Evolutionary conservation across 148 eudicot genomes (phyloP).

Genomic region (Persicaria maculosa): DNA sequence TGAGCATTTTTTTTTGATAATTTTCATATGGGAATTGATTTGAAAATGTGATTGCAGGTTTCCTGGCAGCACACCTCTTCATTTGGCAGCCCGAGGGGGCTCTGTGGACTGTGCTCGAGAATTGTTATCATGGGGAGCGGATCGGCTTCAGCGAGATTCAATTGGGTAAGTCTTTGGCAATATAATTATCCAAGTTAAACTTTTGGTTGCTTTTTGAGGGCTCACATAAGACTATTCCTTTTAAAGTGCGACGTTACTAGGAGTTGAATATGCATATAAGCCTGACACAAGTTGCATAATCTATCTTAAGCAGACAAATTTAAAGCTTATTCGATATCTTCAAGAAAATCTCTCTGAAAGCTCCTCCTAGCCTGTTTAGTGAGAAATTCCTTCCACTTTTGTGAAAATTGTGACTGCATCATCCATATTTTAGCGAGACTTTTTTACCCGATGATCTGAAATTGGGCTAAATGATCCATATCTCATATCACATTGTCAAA

Average conservation of each 20-base stretch:
- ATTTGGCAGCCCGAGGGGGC: constrained; percentile 26
- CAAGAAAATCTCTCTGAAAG: background rate
- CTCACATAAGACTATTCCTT: background rate
- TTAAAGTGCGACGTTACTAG: no score
- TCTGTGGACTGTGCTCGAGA: constrained; percentile 28
- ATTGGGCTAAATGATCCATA: background rate
- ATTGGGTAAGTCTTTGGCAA: constrained; percentile 17
- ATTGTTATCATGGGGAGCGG: constrained; percentile 26
- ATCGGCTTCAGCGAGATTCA: constrained; percentile 20
- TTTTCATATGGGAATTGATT: background rate
- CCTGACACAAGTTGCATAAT: background rate
- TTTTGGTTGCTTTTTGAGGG: background rate
- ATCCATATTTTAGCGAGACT: background rate
- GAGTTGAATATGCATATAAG: background rate
- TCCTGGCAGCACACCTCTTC: constrained; percentile 23
- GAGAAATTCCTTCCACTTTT: background rate
- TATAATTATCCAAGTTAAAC: background rate
- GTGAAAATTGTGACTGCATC: background rate
- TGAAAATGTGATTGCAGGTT: constrained; percentile 17
- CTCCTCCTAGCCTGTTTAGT: background rate
- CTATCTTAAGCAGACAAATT: background rate
- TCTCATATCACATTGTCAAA: background rate
- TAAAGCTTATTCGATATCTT: no score
- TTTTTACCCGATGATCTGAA: background rate
- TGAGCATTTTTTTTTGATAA: background rate